phyloP scores from a whole-genome alignment of 2,329 filamentous ascomycete genomes.

The Aspergillus spinulosporus region DNA sequence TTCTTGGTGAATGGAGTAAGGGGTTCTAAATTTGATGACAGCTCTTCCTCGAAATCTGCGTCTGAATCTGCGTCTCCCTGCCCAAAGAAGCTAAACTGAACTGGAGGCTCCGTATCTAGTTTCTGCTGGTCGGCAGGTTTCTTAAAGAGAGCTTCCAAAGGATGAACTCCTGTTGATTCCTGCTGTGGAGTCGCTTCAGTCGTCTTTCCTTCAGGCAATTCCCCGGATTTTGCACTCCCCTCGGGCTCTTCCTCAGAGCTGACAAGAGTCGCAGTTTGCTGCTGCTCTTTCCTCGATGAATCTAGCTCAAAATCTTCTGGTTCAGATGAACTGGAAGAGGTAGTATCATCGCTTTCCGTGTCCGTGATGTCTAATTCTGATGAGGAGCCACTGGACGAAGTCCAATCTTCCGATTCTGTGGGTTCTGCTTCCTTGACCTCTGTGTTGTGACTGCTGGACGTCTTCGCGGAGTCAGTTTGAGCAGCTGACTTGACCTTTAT shows the following conservation, averaged over 20 bases:
- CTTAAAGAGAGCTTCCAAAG: slow-evolving; percentile 91
- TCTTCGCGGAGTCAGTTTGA: slow-evolving; percentile 13
- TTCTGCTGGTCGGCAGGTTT: slow-evolving; percentile 54
- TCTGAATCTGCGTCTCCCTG: slow-evolving; percentile 53
- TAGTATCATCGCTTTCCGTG: slow-evolving; percentile 28
- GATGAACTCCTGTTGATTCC: slow-evolving; percentile 61
- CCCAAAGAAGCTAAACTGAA: slow-evolving; percentile 78
- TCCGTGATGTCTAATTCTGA: slow-evolving; percentile 30
- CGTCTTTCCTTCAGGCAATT: slow-evolving; percentile 19
- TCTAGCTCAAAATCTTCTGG: slow-evolving; percentile 27
- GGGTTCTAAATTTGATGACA: slow-evolving; percentile 52
- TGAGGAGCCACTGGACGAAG: slow-evolving; percentile 37
- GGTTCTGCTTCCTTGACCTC: slow-evolving; percentile 19
- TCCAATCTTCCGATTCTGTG: slow-evolving; percentile 35
- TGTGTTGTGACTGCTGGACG: slow-evolving; percentile 20
- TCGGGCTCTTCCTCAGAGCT: slow-evolving; percentile 4
- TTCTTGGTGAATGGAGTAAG: slow-evolving; percentile 80
- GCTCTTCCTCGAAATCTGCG: slow-evolving; percentile 39
- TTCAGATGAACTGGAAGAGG: slow-evolving; percentile 28
- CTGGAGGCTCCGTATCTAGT: slow-evolving; percentile 46
- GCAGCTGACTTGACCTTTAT: slow-evolving; percentile 15
- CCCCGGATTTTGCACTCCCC: slow-evolving; percentile 8
- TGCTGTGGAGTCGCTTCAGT: slow-evolving; percentile 12
- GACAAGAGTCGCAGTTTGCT: neutral
- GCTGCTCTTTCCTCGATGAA: slow-evolving; percentile 15